Evolutionary conservation across 129 eudicot species (phyloP).

Genomic region (Apium graveolens): DNA sequence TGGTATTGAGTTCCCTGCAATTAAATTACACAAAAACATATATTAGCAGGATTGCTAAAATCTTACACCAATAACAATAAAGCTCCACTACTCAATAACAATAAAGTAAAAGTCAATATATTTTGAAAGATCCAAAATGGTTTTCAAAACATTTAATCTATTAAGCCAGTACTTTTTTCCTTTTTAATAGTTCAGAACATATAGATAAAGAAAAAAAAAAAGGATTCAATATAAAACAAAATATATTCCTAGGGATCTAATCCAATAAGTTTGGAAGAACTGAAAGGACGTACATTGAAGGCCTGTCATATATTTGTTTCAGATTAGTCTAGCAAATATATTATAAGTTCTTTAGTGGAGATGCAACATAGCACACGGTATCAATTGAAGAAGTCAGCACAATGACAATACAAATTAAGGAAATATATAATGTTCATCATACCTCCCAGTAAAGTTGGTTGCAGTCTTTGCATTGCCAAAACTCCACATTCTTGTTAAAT

Average conservation of each 20-base stretch:
- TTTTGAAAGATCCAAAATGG: background rate
- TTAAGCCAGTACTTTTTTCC: background rate
- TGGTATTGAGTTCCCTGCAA: conserved; percentile 91
- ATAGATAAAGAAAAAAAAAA: background rate
- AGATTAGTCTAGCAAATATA: background rate
- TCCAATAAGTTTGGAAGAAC: background rate
- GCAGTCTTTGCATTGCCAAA: conserved; percentile 98
- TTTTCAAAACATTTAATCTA: background rate
- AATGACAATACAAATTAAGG: background rate
- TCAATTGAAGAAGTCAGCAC: background rate
- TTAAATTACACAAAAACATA: background rate
- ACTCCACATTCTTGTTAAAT: conserved; percentile 73
- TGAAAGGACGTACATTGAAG: background rate
- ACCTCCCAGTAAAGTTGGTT: conserved; percentile 99
- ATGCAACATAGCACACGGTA: background rate
- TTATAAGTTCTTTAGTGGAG: background rate
- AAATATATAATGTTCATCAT: background rate
- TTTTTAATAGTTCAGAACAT: background rate
- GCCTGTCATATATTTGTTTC: background rate
- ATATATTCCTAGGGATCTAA: background rate
- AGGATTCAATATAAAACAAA: background rate
- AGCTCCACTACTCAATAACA: background rate
- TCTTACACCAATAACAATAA: background rate
- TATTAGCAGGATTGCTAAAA: background rate
- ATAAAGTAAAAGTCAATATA: background rate